Conservation (phyloP, 2,329 filamentous ascomycete genomes). For the Trichoderma sp. region DNA sequence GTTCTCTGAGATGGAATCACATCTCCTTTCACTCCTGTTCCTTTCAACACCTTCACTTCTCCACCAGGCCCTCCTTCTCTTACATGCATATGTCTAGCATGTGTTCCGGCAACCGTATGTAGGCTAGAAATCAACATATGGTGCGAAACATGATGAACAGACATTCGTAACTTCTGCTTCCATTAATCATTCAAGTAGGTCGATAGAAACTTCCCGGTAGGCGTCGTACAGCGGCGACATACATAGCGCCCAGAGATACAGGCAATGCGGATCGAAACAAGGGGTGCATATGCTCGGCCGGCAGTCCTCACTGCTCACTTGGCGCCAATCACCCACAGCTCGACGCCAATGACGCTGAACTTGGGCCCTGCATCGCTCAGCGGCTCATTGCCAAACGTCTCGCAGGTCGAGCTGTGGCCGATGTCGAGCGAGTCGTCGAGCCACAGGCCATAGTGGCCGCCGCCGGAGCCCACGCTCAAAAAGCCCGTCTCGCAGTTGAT, state of each 20-base stretch:
- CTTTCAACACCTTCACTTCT: background rate
- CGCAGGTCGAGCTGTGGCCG: conserved; percentile 80
- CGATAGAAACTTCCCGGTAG: too few relatives aligned
- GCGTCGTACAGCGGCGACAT: too few relatives aligned
- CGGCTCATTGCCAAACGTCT: conserved; percentile 93
- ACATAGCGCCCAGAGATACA: background rate
- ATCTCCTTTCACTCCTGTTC: background rate
- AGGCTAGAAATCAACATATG: background rate
- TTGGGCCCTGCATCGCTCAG: conserved; percentile 91
- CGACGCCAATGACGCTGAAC: conserved; percentile 87
- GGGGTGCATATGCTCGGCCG: too few relatives aligned
- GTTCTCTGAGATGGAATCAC: background rate
- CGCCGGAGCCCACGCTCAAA: conserved; percentile 82
- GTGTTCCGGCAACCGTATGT: background rate
- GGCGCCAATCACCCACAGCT: conserved; percentile 86
- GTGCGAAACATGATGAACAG: background rate
- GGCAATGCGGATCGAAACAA: background rate
- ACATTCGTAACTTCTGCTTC: too few relatives aligned
- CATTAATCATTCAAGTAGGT: too few relatives aligned
- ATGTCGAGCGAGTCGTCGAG: conserved; percentile 82
- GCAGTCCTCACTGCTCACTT: conserved; percentile 26
- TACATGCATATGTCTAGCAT: background rate
- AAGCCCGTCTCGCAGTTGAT: conserved; percentile 88
- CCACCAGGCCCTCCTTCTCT: background rate
- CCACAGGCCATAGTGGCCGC: conserved; percentile 93